phyloP scores from a whole-genome alignment of 768 basidiomycete species.

The Boletus tomentosulus region DNA sequence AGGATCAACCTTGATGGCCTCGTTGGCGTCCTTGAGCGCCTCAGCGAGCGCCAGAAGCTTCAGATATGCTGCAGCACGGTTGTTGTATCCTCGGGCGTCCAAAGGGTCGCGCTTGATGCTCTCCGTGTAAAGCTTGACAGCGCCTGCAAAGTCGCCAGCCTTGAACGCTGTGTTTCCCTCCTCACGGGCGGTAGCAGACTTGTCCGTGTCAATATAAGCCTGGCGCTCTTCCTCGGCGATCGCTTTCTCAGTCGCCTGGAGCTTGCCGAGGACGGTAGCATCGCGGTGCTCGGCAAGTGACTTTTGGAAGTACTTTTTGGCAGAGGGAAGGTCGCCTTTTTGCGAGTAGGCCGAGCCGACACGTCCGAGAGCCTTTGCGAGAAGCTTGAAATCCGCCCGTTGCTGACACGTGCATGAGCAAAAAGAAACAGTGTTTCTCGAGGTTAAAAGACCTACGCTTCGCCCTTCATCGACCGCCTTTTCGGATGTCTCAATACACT shows the following conservation, averaged over 20 bases:
- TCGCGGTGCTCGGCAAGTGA: constrained; percentile 96
- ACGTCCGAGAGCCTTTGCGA: constrained; percentile 93
- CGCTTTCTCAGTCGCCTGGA: constrained; percentile 75
- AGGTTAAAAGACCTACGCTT: constrained; percentile 40
- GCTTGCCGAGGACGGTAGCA: constrained; percentile 84
- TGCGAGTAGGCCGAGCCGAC: constrained; percentile 81
- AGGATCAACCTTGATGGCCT: constrained; percentile 89
- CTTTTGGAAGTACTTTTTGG: constrained; percentile 91
- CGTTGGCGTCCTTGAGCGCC: constrained; percentile 92
- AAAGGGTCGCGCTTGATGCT: constrained; percentile 92
- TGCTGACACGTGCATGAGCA: constrained; percentile 40
- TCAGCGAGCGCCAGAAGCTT: constrained; percentile 93
- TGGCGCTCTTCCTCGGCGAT: constrained; percentile 74
- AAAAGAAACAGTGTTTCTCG: background rate
- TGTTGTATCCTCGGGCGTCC: constrained; percentile 94
- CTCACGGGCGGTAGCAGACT: constrained; percentile 79
- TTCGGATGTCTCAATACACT: constrained; percentile 86
- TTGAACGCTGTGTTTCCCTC: constrained; percentile 94
- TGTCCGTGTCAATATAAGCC: constrained; percentile 84
- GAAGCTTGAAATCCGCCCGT: constrained; percentile 90
- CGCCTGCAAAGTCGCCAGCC: constrained; percentile 82
- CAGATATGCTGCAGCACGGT: constrained; percentile 96
- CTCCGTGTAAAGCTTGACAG: constrained; percentile 91
- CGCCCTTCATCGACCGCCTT: constrained; percentile 97
- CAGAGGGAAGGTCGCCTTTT: constrained; percentile 68